These are phyloP conservation scores for Peribolospora baueri DNA, from an alignment of 768 basidiomycete species.

Conservation along the genomic window DNA sequence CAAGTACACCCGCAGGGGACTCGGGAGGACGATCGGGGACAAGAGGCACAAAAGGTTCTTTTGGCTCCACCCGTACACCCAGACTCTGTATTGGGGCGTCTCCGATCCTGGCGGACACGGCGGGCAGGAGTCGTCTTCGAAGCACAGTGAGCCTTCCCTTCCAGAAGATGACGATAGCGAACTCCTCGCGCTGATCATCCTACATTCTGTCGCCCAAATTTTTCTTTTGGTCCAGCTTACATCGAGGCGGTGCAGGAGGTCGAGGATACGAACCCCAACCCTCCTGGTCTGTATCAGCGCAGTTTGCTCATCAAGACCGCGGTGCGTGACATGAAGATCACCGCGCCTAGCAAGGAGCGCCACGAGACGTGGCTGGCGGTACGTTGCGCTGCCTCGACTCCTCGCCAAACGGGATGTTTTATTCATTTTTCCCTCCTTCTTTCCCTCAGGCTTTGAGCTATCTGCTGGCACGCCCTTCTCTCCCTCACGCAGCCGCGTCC, in stretches of 20 bases:
- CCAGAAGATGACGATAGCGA: conserved; percentile 5
- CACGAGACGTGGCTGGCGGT: conserved; percentile 95
- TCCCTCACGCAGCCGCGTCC: conserved; percentile 9
- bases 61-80: conserved; percentile 99
- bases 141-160: conserved; percentile 52
- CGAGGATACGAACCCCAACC: conserved; percentile 88
- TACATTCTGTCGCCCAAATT: conserved; percentile 2
- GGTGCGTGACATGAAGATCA: conserved; percentile 92
- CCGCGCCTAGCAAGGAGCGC: conserved; percentile 79
- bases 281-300: conserved; percentile 74
- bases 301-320: conserved; percentile 80
- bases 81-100: conserved; percentile 80
- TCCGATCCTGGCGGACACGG: conserved; percentile 75
- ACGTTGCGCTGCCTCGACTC: conserved; percentile 14
- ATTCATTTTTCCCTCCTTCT: neutral
- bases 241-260: conserved; percentile 77
- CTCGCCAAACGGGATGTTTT: neutral
- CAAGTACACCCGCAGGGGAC: conserved; percentile 76
- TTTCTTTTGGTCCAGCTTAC: conserved; percentile 35
- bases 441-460: conserved; percentile 58
- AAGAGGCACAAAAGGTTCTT: conserved; percentile 75
- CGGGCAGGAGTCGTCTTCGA: conserved; percentile 76
- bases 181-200: neutral
- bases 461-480: conserved; percentile 48
- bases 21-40: conserved; percentile 77